Conservation (phyloP, 139 green algal species). For the Edaphochlamys debaryana region DNA sequence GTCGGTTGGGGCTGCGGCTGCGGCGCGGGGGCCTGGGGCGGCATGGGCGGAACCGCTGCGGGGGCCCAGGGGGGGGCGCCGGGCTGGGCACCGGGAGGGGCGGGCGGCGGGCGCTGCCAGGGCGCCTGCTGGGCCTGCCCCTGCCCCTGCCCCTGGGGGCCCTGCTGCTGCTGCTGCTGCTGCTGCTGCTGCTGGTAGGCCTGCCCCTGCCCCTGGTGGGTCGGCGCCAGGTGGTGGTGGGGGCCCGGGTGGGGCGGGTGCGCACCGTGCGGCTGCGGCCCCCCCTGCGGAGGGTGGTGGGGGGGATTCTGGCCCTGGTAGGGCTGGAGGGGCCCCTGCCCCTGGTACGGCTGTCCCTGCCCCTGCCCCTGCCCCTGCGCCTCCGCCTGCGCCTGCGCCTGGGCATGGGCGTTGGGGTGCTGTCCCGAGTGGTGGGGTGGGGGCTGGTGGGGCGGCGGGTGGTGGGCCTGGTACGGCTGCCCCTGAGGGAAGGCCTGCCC, state of each 20-base stretch:
- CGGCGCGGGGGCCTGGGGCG: not conserved
- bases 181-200: too few relatives aligned
- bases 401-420: not conserved
- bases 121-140: not conserved
- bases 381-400: too few relatives aligned
- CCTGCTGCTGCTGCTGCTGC: not conserved
- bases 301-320: not conserved
- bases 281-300: not conserved
- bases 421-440: not conserved
- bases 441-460: not conserved
- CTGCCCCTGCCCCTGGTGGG: too few relatives aligned
- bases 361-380: too few relatives aligned
- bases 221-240: too few relatives aligned
- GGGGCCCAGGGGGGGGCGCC: too few relatives aligned
- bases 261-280: not conserved
- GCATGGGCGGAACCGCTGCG: not conserved
- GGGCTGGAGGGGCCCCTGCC: too few relatives aligned
- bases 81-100: too few relatives aligned
- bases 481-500: not conserved
- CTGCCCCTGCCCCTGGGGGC: not conserved
- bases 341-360: not conserved
- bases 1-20: not conserved
- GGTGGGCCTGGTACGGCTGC: slow-evolving; percentile 8
- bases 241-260: too few relatives aligned
- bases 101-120: too few relatives aligned